Evolutionary conservation across 73 alveolate species (phyloP).

Genomic region (Symbiodinium pilosum): DNA sequence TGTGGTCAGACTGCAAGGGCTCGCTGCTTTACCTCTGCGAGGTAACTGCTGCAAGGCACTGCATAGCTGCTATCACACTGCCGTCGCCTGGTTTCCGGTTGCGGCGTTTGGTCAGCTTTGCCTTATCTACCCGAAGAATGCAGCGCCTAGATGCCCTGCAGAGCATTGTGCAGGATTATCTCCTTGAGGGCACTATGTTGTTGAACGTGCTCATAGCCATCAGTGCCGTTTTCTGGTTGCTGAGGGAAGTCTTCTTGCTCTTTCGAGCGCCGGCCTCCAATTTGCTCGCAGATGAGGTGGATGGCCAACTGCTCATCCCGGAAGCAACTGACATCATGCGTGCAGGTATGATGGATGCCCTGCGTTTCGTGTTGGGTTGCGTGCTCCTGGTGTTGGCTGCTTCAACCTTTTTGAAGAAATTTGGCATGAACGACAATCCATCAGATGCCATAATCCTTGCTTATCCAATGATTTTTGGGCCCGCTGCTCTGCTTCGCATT

Average conservation of each 20-base stretch:
- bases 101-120: neutral
- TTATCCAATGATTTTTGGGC: constrained; percentile 68
- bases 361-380: constrained; percentile 63
- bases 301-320: constrained; percentile 63
- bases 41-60: neutral
- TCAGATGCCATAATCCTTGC: constrained; percentile 46
- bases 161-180: neutral
- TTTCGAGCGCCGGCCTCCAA: neutral
- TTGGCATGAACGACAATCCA: constrained; percentile 44
- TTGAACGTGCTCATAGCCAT: neutral
- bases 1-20: neutral
- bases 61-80: neutral
- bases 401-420: constrained; percentile 57
- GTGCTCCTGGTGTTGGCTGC: constrained; percentile 51
- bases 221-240: constrained; percentile 28
- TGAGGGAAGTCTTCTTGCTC: constrained; percentile 24
- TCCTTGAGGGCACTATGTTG: constrained; percentile 16
- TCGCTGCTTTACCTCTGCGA: neutral
- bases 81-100: neutral
- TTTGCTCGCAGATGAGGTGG: neutral
- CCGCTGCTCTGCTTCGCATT: constrained; percentile 43
- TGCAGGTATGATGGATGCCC: constrained; percentile 76
- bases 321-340: constrained; percentile 55
- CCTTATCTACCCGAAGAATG: neutral
- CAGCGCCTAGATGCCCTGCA: constrained; percentile 37